phyloP scores from a whole-genome alignment of 352 stramenopile genomes.

The Globisporangium iwayamae region DNA sequence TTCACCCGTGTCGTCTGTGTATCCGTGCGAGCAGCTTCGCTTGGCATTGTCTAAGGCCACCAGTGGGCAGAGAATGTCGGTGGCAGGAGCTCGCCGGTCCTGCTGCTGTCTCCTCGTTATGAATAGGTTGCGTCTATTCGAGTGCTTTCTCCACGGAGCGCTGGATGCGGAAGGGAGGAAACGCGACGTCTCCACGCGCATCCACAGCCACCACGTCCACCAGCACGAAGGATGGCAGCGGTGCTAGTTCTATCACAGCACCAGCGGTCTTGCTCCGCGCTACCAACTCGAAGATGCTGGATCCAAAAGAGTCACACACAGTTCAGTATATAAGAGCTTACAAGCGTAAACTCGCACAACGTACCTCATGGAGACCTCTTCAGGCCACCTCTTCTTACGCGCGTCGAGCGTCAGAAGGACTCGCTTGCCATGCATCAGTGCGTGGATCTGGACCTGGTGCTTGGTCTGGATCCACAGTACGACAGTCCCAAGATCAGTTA shows the following conservation, averaged over 20 bases:
- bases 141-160: background rate
- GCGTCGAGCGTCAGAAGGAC: constrained; percentile 7
- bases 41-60: too few species aligned
- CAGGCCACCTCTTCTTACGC: background rate
- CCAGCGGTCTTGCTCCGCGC: background rate
- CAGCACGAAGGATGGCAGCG: constrained; percentile 23
- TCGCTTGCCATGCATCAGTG: constrained; percentile 8
- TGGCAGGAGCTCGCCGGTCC: too few species aligned
- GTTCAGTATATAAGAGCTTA: too few species aligned
- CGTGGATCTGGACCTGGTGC: constrained; percentile 14
- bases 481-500: background rate
- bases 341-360: too few species aligned
- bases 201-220: constrained; percentile 27
- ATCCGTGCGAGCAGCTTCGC: too few species aligned
- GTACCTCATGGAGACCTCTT: constrained; percentile 9
- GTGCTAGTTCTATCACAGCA: background rate
- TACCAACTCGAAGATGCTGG: constrained; percentile 12
- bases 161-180: constrained; percentile 27
- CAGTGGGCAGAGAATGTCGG: too few species aligned
- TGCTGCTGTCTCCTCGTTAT: too few species aligned
- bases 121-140: too few species aligned
- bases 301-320: background rate
- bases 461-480: background rate
- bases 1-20: too few species aligned
- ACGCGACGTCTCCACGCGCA: constrained; percentile 27